phyloP scores from a whole-genome alignment of 345 rosid species.

The Populus ilicifolia region DNA sequence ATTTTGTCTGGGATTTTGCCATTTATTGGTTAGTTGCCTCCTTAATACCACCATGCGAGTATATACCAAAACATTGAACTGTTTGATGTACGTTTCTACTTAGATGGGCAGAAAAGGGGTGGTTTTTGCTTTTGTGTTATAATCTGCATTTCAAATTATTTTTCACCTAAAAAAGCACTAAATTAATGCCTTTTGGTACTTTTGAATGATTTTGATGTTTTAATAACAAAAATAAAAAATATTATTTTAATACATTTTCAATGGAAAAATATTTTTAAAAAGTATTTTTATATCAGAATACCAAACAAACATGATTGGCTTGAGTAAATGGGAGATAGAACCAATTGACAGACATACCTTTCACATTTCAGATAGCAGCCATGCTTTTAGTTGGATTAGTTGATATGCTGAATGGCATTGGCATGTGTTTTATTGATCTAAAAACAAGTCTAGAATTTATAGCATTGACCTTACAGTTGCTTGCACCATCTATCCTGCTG shows the following conservation, averaged over 20 bases:
- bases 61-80: neutral
- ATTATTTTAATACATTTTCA: too few species aligned
- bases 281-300: too few species aligned
- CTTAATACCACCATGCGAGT: neutral
- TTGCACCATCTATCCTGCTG: constrained; percentile 1
- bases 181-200: too few species aligned
- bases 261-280: too few species aligned
- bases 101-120: neutral
- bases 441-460: neutral
- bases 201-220: neutral
- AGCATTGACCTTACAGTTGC: neutral
- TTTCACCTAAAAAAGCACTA: too few species aligned
- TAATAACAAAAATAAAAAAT: neutral
- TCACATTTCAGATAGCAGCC: constrained; percentile 3
- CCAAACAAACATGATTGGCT: neutral
- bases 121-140: neutral
- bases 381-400: neutral
- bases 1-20: neutral
- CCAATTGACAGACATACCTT: neutral
- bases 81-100: neutral
- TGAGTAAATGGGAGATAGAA: neutral
- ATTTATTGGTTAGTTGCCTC: neutral
- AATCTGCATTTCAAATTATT: too few species aligned
- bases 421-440: neutral
- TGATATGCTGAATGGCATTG: neutral